phyloP scores from a whole-genome alignment of 768 basidiomycete species.

The Sistotremastrum niveocremeum region DNA sequence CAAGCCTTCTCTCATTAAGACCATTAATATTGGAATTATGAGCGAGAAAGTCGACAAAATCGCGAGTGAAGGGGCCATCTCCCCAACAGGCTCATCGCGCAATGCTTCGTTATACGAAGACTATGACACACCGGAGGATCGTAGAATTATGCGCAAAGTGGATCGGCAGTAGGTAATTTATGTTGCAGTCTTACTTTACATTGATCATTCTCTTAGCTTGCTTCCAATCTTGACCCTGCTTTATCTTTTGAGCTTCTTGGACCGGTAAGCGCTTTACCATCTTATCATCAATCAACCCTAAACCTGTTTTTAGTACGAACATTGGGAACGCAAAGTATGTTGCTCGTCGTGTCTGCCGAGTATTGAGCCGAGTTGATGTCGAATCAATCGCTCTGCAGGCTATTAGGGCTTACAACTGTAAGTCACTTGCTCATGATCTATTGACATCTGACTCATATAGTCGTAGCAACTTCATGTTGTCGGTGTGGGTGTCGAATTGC shows the following conservation, averaged over 20 bases:
- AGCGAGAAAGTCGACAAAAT: too few relatives aligned
- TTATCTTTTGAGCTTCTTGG: conserved; percentile 29
- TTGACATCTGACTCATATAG: too few relatives aligned
- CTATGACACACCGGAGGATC: conserved; percentile 10
- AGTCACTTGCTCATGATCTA: background rate
- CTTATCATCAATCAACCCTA: background rate
- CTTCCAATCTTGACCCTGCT: conserved; percentile 27
- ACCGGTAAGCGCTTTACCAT: conserved; percentile 15
- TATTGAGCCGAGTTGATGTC: background rate
- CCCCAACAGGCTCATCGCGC: background rate
- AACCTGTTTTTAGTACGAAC: conserved; percentile 15
- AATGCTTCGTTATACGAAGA: background rate
- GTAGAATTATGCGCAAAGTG: conserved; percentile 19
- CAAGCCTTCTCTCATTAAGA: too few relatives aligned
- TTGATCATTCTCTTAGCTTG: conserved; percentile 11
- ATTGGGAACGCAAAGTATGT: conserved; percentile 27
- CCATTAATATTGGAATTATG: too few relatives aligned
- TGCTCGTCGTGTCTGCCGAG: background rate
- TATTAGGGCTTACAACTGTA: conserved; percentile 38
- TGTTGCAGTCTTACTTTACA: background rate
- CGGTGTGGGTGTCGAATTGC: conserved; percentile 2
- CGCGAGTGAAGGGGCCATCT: background rate
- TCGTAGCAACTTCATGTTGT: background rate
- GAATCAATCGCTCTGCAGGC: conserved; percentile 18
- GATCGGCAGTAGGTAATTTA: conserved; percentile 11